These are phyloP conservation scores for Vanrija sp. DNA, from an alignment of 1,284 basidiomycete genomes.

Conservation along the genomic window DNA sequence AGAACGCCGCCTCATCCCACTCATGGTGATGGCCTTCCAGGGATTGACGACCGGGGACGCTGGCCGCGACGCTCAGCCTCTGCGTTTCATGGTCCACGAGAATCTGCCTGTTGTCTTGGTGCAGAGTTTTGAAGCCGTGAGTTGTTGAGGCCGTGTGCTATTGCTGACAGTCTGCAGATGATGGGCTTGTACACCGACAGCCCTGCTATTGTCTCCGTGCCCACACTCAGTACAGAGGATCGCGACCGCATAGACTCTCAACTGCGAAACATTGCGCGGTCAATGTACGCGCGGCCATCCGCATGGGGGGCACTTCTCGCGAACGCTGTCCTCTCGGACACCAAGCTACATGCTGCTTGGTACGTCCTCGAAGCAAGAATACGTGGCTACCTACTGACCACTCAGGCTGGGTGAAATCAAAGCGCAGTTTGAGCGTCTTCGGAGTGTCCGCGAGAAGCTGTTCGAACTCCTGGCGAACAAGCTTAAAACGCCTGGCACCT, in stretches of 20 bases:
- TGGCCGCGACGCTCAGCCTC: constrained; percentile 43
- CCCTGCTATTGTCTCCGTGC: constrained; percentile 44
- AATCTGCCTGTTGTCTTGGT: constrained; percentile 44
- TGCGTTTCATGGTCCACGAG: constrained; percentile 47
- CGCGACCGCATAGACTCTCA: constrained; percentile 42
- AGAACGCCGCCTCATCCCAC: constrained; percentile 41
- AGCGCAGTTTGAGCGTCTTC: constrained; percentile 89
- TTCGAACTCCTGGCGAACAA: constrained; percentile 67
- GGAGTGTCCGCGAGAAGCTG: constrained; percentile 80
- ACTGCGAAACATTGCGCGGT: constrained; percentile 36
- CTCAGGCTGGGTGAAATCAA: constrained; percentile 81
- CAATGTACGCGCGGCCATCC: constrained; percentile 42
- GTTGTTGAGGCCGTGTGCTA: constrained; percentile 15
- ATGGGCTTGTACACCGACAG: constrained; percentile 48
- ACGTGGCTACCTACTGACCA: neutral
- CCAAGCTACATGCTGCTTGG: constrained; percentile 58
- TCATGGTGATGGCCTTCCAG: constrained; percentile 46
- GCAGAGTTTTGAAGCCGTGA: constrained; percentile 46
- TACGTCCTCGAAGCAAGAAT: constrained; percentile 41
- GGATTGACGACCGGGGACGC: constrained; percentile 45
- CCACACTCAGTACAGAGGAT: constrained; percentile 33
- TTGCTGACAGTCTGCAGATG: constrained; percentile 23
- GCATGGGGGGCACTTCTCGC: constrained; percentile 47
- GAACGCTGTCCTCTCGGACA: constrained; percentile 39
- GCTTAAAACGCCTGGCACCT: constrained; percentile 83